Base-by-base conservation (phyloP, 1,284 basidiomycete species). In the Leccinum pallidistipes region DNA sequence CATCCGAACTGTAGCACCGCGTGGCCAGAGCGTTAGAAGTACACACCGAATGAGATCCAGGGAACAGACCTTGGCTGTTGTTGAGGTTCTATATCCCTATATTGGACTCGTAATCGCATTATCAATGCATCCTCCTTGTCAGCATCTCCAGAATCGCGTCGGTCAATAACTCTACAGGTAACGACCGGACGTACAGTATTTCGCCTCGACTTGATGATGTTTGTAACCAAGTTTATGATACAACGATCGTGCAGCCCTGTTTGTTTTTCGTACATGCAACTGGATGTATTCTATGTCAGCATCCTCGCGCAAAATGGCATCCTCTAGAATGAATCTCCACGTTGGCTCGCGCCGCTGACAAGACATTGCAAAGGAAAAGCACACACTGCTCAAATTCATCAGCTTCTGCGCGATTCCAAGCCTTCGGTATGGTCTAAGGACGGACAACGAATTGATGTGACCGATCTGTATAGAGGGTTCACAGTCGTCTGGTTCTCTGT, bases 381-480 rank as follows among this genome's bases (percentile, higher is more conserved):
- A 79, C 85, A 68, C 66, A 96, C 94, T 94, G 45, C 91, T 90
- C 56, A 92, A 85, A 43, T 91, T 76, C 95, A 97, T 97, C 51
- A 97, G 78, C 72, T 89, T 90, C 76, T 93, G 93, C 12, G 93
- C 95, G 1, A 97, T 78, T 2, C 95, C 94, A 18, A 95, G 79
- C 31, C 94, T 83, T 58, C 94, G 81, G 72, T 97, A 94, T 14
- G 91, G 88, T 63, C 94, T 80, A 40, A 96, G 79, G 5, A 97
- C 93, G 1, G 92, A 94, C 67, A 97, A 93, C 0, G 94, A 96
- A 45, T 94, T 96, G 70, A 97, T 90, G 72, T 97, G 92, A 1
- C 94, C 94, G 63, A 75, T 53, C 14, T 43, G 62, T 0, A 16
- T 55, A 24, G 49, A 36, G 18, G 62, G 55, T 14, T 61, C 55